A percentile compares a stretch with the other conserved stretches of the same genome.
phyloP scores from a whole-genome alignment of 75 land plant species.

The Larix kaempferi region DNA sequence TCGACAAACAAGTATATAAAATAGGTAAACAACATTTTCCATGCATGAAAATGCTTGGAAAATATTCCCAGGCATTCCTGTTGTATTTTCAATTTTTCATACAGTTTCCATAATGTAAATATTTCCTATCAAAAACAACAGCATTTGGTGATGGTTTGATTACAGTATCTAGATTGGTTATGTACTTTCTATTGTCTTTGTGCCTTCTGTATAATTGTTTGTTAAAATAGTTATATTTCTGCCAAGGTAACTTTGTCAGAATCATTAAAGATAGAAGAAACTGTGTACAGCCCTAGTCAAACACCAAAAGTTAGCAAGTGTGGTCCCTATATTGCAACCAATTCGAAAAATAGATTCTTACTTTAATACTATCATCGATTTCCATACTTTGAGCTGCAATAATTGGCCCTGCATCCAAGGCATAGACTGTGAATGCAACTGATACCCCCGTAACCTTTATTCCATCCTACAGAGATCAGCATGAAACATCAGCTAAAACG shows the following conservation, averaged over 20 bases:
- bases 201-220: too few relatives aligned
- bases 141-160: too few relatives aligned
- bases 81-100: too few relatives aligned
- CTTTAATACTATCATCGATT: slow-evolving; percentile 82
- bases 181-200: too few relatives aligned
- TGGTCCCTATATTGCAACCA: background rate
- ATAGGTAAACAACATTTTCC: too few relatives aligned
- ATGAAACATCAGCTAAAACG: background rate
- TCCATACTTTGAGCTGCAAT: slow-evolving; percentile 70
- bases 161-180: too few relatives aligned
- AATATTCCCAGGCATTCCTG: too few relatives aligned
- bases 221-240: too few relatives aligned
- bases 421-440: slow-evolving; percentile 83
- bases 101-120: too few relatives aligned
- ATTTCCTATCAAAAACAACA: too few relatives aligned
- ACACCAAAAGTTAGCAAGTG: background rate
- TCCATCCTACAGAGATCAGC: slow-evolving; percentile 64
- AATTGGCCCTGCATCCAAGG: slow-evolving; percentile 94
- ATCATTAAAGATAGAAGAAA: background rate
- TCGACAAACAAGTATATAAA: too few relatives aligned
- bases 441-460: slow-evolving; percentile 92
- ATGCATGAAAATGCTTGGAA: too few relatives aligned
- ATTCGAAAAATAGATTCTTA: slow-evolving; percentile 16
- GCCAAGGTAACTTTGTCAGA: background rate
- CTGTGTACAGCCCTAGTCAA: background rate